Evolutionary conservation across 352 stramenopile genomes (phyloP).

Genomic region (Phytophthora europaea): DNA sequence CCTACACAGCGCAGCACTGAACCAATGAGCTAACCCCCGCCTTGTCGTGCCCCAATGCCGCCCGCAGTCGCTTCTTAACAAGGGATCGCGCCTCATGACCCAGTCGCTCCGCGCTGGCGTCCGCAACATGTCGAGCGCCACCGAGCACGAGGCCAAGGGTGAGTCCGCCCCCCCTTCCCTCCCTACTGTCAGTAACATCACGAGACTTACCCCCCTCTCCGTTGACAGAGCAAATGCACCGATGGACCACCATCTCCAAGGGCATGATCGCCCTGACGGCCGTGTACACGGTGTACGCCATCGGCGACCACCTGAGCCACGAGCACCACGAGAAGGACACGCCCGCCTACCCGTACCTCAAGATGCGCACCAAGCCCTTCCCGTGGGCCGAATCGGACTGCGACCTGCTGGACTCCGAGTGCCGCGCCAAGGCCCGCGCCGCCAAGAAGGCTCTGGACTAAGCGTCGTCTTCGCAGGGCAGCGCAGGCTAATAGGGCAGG

Average conservation of each 20-base stretch:
- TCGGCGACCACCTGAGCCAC: constrained; percentile 65
- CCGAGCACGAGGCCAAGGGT: constrained; percentile 87
- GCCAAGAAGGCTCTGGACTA: constrained; percentile 81
- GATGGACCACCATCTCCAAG: constrained; percentile 90
- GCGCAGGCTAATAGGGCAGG: not conserved
- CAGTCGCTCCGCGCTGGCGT: constrained; percentile 66
- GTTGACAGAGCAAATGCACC: constrained; percentile 79
- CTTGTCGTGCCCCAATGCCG: not conserved
- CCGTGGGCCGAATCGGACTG: constrained; percentile 85
- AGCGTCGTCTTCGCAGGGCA: constrained; percentile 13
- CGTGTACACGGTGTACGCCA: constrained; percentile 72
- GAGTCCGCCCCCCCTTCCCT: constrained; percentile 15
- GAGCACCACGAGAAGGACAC: constrained; percentile 72
- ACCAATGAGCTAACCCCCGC: not conserved
- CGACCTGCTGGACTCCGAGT: constrained; percentile 83
- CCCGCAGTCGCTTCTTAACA: constrained; percentile 71
- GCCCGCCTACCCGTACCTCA: constrained; percentile 84
- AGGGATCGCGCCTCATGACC: constrained; percentile 59
- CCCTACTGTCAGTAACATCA: not conserved
- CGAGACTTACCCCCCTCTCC: not conserved
- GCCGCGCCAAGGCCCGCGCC: constrained; percentile 69
- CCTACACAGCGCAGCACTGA: not conserved
- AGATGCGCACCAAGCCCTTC: constrained; percentile 90
- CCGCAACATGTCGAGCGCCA: constrained; percentile 84
- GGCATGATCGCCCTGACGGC: constrained; percentile 76